Conservation (phyloP, 257 asterid species). For the Asclepias syriaca region DNA sequence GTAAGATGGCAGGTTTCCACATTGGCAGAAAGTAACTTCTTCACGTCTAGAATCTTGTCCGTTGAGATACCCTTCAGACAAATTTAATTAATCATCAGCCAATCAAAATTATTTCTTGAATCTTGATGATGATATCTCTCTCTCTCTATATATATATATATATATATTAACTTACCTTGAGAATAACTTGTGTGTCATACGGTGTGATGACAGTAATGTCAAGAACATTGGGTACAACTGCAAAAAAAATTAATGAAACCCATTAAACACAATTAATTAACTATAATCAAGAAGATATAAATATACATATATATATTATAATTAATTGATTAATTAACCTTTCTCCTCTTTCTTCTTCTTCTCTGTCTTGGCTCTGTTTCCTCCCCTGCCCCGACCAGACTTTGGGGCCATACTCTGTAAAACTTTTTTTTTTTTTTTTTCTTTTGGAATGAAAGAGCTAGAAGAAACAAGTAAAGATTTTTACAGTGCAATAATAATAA, state of each 20-base stretch:
- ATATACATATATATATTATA: too few relatives aligned
- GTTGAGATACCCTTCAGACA: slow-evolving; percentile 81
- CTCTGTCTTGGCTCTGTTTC: slow-evolving; percentile 63
- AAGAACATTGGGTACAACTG: slow-evolving; percentile 81
- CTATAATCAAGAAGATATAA: not conserved
- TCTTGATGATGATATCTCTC: not conserved
- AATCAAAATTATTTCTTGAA: too few relatives aligned
- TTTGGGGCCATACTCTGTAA: slow-evolving; percentile 66
- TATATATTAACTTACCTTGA: slow-evolving; percentile 46
- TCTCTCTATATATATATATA: too few relatives aligned
- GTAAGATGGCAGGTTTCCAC: slow-evolving; percentile 94
- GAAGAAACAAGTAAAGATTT: not conserved
- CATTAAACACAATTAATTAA: not conserved
- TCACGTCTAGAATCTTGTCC: slow-evolving; percentile 90
- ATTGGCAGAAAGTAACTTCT: slow-evolving; percentile 65
- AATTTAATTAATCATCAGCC: not conserved
- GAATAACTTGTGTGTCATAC: slow-evolving; percentile 70
- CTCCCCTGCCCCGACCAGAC: slow-evolving; percentile 84
- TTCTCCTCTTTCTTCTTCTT: slow-evolving; percentile 97
- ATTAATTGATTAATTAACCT: slow-evolving; percentile 28
- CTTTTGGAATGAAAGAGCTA: not conserved
- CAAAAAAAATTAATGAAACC: not conserved
- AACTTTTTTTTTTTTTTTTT: not conserved
- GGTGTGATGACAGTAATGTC: slow-evolving; percentile 79
- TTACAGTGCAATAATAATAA: slow-evolving; percentile 1